Evolutionary conservation across 192 early-diverging fungal genomes (phyloP).

Genomic region (Podila horticola): DNA sequence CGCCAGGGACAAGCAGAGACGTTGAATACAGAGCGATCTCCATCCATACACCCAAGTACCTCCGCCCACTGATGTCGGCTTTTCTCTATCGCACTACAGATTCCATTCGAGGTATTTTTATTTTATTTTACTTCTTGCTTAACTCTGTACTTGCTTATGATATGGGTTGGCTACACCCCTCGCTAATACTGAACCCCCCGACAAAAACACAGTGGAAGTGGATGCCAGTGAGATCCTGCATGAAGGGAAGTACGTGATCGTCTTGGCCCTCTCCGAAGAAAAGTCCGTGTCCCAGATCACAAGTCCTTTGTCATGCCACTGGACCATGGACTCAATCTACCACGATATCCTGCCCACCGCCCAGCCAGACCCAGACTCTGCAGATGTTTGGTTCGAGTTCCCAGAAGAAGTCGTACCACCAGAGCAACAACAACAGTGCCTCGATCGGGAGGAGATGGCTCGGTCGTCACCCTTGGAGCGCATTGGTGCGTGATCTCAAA

Average conservation of each 20-base stretch:
- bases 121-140: not conserved
- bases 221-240: conserved; percentile 14
- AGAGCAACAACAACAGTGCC: not conserved
- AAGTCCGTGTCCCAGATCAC: not conserved
- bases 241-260: conserved; percentile 8
- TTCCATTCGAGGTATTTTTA: conserved; percentile 6
- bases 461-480: conserved; percentile 5
- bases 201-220: conserved; percentile 9
- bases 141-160: too few species aligned
- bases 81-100: not conserved
- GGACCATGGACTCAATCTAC: conserved; percentile 22
- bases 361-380: conserved; percentile 2
- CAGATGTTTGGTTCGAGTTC: conserved; percentile 46
- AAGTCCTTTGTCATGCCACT: conserved; percentile 12
- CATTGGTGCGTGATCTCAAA: conserved; percentile 6
- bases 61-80: conserved; percentile 6
- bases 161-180: not conserved
- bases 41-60: conserved; percentile 5
- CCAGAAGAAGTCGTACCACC: not conserved
- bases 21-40: conserved; percentile 22
- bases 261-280: conserved; percentile 22
- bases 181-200: too few species aligned
- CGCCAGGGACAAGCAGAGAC: not conserved
- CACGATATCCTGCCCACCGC: conserved; percentile 9
- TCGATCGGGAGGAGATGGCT: not conserved